Base-by-base conservation (phyloP, 2,329 filamentous ascomycete genomes). In the Alternaria sp. region DNA sequence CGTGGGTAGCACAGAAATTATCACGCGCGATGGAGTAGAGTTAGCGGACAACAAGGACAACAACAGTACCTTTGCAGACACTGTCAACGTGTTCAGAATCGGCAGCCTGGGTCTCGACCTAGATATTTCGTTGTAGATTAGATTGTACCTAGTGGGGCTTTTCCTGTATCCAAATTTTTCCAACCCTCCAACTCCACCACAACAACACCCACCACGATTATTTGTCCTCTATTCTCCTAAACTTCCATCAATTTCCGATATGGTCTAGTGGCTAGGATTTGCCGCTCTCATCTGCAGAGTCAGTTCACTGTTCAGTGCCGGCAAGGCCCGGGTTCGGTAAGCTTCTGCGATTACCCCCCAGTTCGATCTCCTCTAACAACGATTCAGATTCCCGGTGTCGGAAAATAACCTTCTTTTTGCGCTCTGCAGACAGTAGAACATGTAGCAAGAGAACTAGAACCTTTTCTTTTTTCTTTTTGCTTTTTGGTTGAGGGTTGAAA, bases 31-130 rank as follows among this genome's bases (percentile, higher is more conserved):
- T 72, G 83, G 81, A 0, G 75, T 71, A 44, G 79, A 81, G 60
- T 43, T 84, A 28, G 84, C 82, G 13, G 73, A 73, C 17, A 83
- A 81, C 59, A 73, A 71, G 28, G 84, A 86, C 56, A 86, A 87
- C 59, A 73, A 83, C 59, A 80, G 81, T 43, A 81, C 81, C 0
- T 87, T 72, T 69, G 74, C 75, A 26, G 75, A 79, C 63, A 77
- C 75, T 6, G 64, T 78, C 40, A 77, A 76, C 67, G n/a, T 77
- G 9, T 77, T 75, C 56, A 71, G 73, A 59, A 70, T 72, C 43
- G 63, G 57, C 21, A 62, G 52, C 5, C 70, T 64, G 56, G 68
- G 67, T 4, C 32, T 44, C 1, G 15, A 52, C n/a, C 19, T 36
- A 15, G 19, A 30, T 5, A 11, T 52, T 11, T 40, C 28, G 28